Percentiles rank a stretch among this genome's conserved stretches.
phyloP scores from a whole-genome alignment of 768 basidiomycete species.

The Gyrodon lividus region DNA sequence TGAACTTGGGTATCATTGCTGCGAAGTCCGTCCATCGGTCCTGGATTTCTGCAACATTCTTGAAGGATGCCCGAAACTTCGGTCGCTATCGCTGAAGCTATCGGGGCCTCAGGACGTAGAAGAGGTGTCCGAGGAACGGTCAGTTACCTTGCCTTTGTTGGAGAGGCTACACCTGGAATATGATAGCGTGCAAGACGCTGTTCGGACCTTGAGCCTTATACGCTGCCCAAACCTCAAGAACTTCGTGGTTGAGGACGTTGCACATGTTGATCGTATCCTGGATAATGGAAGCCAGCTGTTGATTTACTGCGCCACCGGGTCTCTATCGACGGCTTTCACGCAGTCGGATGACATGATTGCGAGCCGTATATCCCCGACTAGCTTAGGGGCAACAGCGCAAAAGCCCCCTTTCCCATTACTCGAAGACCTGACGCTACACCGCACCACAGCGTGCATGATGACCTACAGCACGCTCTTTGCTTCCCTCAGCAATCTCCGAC shows the following conservation, averaged over 20 bases:
- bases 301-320: constrained; percentile 24
- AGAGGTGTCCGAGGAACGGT: constrained; percentile 22
- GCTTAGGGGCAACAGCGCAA: constrained; percentile 16
- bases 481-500: constrained; percentile 15
- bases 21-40: constrained; percentile 53
- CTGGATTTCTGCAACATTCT: constrained; percentile 46
- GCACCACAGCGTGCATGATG: constrained; percentile 33
- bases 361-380: neutral
- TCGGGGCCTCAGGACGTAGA: constrained; percentile 39
- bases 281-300: constrained; percentile 42
- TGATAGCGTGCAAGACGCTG: constrained; percentile 38
- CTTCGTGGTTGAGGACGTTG: constrained; percentile 46
- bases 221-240: constrained; percentile 38
- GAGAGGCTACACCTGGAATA: constrained; percentile 44
- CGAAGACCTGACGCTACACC: constrained; percentile 34
- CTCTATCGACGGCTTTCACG: constrained; percentile 11
- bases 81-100: constrained; percentile 44
- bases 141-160: constrained; percentile 40
- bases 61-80: constrained; percentile 38
- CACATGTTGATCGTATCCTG: constrained; percentile 37
- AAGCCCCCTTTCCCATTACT: constrained; percentile 37
- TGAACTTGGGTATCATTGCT: constrained; percentile 51
- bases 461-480: constrained; percentile 16
- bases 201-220: constrained; percentile 39
- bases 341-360: constrained; percentile 11